phyloP scores from a whole-genome alignment of 305 asterid genomes.

The Ilex paraguariensis region DNA sequence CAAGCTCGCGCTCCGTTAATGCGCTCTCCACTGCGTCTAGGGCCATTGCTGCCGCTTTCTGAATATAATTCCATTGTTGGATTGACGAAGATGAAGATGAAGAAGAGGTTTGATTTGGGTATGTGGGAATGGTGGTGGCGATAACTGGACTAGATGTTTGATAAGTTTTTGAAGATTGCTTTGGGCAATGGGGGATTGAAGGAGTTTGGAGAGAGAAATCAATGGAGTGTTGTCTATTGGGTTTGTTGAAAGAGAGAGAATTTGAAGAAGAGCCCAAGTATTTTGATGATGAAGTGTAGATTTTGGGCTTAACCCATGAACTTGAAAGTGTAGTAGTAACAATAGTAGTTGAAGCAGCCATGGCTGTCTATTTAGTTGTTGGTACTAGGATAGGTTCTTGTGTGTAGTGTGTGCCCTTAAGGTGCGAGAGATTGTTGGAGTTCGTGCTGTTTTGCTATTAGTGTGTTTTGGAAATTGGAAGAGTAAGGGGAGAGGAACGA shows the following conservation, averaged over 20 bases:
- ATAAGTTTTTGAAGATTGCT: constrained; percentile 25
- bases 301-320: constrained; percentile 44
- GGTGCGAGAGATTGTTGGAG: too few relatives aligned
- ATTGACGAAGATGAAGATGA: constrained; percentile 15
- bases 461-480: not conserved
- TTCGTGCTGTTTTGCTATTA: not conserved
- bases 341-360: constrained; percentile 49
- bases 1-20: constrained; percentile 50
- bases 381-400: not conserved
- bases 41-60: constrained; percentile 74
- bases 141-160: constrained; percentile 1
- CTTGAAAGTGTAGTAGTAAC: constrained; percentile 10
- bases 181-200: constrained; percentile 44
- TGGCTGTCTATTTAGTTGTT: constrained; percentile 35
- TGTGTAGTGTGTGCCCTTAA: too few relatives aligned
- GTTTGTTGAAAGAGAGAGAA: constrained; percentile 14
- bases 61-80: constrained; percentile 63
- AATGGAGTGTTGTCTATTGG: constrained; percentile 13
- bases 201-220: constrained; percentile 56
- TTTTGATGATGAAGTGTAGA: constrained; percentile 10
- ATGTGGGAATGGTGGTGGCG: not conserved
- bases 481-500: constrained; percentile 1
- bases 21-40: constrained; percentile 67
- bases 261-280: constrained; percentile 15
- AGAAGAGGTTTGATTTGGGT: not conserved